These are phyloP conservation scores for Globisporangium emineosum DNA, from an alignment of 352 stramenopile species.

Conservation along the genomic window DNA sequence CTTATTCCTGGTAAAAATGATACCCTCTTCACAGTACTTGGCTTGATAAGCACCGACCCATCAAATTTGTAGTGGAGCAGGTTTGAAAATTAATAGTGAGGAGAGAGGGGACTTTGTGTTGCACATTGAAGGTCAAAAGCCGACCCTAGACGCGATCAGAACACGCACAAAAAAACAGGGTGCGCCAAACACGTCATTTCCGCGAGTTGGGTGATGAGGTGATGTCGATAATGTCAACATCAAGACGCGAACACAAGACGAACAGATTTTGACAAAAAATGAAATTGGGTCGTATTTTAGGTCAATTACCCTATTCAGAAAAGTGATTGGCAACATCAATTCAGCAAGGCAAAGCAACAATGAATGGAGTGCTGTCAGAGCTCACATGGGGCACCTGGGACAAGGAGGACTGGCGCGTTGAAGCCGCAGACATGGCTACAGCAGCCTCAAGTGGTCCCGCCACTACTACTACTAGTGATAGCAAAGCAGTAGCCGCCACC, in stretches of 20 bases:
- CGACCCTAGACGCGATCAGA: conserved; percentile 3
- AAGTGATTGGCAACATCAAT: too few species aligned
- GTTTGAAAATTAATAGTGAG: background rate
- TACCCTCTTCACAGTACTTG: background rate
- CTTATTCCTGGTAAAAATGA: too few species aligned
- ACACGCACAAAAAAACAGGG: conserved; percentile 13
- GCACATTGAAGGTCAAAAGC: conserved; percentile 1
- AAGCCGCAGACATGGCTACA: background rate
- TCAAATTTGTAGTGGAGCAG: background rate
- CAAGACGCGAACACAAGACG: too few species aligned
- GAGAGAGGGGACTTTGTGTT: background rate
- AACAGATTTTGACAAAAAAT: too few species aligned
- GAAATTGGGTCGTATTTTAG: too few species aligned
- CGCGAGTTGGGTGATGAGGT: background rate
- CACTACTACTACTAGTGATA: background rate
- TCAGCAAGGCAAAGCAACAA: too few species aligned
- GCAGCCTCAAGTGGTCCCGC: background rate
- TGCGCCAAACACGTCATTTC: conserved; percentile 3
- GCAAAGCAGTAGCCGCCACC: background rate
- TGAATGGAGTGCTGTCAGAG: conserved; percentile 70
- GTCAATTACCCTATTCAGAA: too few species aligned
- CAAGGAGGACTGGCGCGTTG: conserved; percentile 24
- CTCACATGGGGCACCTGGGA: conserved; percentile 82
- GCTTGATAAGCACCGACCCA: background rate
- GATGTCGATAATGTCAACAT: conserved; percentile 5